Evolutionary conservation across 1,284 basidiomycete species (phyloP), one percentile per base, ranked within the genome.

Genomic region (Moesziomyces parantarcticus): DNA sequence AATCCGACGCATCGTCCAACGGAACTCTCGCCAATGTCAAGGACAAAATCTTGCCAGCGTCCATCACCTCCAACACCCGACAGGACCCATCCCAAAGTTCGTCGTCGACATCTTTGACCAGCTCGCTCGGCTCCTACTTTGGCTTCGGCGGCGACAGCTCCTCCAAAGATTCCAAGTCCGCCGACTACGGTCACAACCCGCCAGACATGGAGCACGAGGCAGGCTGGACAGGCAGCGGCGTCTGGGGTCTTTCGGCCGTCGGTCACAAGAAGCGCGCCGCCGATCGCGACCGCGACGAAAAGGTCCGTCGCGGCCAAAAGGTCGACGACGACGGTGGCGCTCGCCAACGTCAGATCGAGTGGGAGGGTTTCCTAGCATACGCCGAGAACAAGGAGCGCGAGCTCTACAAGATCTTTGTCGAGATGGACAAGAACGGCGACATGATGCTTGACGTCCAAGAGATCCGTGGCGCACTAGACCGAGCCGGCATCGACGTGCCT

Each of bases 311-410:
- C 20, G 70, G 71, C 10, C 54, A 76, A 39, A 50, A 66, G 42
- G 66, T 72, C 18, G 76, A 79, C 26, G 77, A 71, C 45, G 72
- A 80, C 26, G 77, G 75, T 9, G 74, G 79, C 21, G 61, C 58
- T 6, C 58, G 80, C 5, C 78, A 82, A 58, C 62, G 78, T 16
- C 76, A 80, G 59, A 80, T 83, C 39, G 82, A 83, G 49, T 83
- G 82, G 82, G 81, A 83, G 42, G 82, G 81, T 1, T 83, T 83
- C 53, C 61, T 83, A 23, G 75, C 78, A 21, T 83, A 83, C 54
- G 81, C 82, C 22, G 82, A 83, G 45, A 62, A 75, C 42, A 82
- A 83, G 54, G 82, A 83, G 46, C 75, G 82, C 39, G 81, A 82
- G 50, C 72, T 83, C 2, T 80, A 83, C 71, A 76, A 64, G 39